phyloP scores from a whole-genome alignment of 805 yeast genomes.

The Debaryomyces tyrocola region DNA sequence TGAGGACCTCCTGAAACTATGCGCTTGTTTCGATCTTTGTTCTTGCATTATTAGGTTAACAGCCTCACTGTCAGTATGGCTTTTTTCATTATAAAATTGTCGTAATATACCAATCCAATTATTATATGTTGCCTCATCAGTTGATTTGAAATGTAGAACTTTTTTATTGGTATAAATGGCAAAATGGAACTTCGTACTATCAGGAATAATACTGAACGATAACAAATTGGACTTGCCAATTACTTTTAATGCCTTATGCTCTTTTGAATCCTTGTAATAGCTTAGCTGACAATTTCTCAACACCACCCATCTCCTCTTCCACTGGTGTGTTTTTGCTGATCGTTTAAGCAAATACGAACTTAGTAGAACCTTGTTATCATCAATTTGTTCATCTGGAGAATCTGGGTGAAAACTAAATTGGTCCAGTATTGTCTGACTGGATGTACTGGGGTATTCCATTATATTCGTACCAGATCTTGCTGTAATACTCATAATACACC shows the following conservation, averaged over 20 bases:
- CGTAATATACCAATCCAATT: slow-evolving; percentile 16
- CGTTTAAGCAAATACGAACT: slow-evolving; percentile 32
- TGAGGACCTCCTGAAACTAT: background rate
- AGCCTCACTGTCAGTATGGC: background rate
- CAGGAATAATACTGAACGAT: slow-evolving; percentile 17
- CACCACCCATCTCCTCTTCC: slow-evolving; percentile 43
- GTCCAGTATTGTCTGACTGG: background rate
- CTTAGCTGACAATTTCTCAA: slow-evolving; percentile 37
- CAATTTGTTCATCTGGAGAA: background rate
- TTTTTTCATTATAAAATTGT: slow-evolving; percentile 2
- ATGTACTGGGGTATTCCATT: background rate
- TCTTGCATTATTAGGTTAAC: background rate
- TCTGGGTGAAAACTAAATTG: background rate
- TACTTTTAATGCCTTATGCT: slow-evolving; percentile 37
- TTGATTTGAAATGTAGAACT: slow-evolving; percentile 18
- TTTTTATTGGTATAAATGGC: slow-evolving; percentile 23
- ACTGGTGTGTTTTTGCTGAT: slow-evolving; percentile 30
- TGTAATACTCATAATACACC: too few relatives aligned
- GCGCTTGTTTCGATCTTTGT: background rate
- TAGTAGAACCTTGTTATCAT: slow-evolving; percentile 16
- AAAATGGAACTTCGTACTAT: slow-evolving; percentile 16
- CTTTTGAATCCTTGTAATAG: slow-evolving; percentile 38
- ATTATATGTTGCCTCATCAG: slow-evolving; percentile 6
- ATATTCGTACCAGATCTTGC: too few relatives aligned
- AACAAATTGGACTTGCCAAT: slow-evolving; percentile 20